Base-by-base conservation (phyloP, 2,329 filamentous ascomycete genomes). In the Aspergillus tanneri region DNA sequence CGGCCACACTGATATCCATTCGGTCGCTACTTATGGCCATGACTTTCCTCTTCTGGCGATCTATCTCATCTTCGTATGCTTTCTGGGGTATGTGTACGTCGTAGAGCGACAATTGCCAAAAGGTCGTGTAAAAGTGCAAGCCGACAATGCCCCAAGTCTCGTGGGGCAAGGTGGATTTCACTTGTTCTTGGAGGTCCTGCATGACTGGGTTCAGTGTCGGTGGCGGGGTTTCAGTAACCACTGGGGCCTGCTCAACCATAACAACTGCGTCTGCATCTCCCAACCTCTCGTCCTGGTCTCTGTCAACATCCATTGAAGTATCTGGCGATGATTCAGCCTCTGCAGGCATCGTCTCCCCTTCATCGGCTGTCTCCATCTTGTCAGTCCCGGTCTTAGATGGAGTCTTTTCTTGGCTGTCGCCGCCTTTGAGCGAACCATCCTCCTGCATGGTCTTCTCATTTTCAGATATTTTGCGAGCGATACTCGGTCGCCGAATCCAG, bases 31-130 rank as follows among this genome's bases (percentile, higher is more conserved):
- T 82, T 46, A 93, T 77, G 1, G 83, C 78, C 25, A 82, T 77
- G 39, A 86, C 80, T 61, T 86, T 83, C 46, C 81, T 82, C 57
- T 85, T 81, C 18, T 90, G 76, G 7, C 83, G 79, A 16, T 83
- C 81, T 27, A 85, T 84, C 63, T 95, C 90, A 12, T 83, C 80
- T 39, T 87, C 80, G 65, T 99, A 99, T 51, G 86, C 87, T 25
- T 83, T 79, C 52, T 83, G 83, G 1, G 88, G 88, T 54, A 91
- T 84, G 47, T 83, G 81, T 48, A 96, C 76, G 65, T 99, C 92
- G 37, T 87, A 84, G 3, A 95, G 79, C 22, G 90, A 85, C 10
- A 96, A 77, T 42, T 91, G 86, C 93, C 93, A 99, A 71, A 99
- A 99, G 0, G 87, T 88, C 35, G 88, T 83, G 62, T 90, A 96